A percentile compares a stretch with the other conserved stretches of the same genome.
phyloP scores from a whole-genome alignment of 305 asterid genomes.

The Fraxinus xanthoxyloides region DNA sequence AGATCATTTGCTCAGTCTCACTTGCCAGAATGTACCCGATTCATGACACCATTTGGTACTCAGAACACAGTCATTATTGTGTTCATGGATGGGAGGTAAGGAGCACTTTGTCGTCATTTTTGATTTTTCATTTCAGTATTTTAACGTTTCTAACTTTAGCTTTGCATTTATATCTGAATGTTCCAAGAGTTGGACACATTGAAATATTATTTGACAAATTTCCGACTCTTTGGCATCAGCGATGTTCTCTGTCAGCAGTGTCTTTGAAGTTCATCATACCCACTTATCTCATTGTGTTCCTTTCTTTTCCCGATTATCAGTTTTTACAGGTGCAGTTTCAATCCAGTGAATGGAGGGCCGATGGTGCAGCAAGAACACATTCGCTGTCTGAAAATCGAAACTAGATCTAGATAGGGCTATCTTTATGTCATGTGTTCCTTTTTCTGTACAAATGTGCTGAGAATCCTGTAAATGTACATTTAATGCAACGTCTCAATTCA shows the following conservation, averaged over 20 bases:
- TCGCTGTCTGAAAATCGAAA: conserved; percentile 66
- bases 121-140: too few species aligned
- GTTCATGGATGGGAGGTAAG: not conserved
- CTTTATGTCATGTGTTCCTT: not conserved
- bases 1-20: conserved; percentile 94
- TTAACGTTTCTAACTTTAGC: too few species aligned
- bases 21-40: conserved; percentile 69
- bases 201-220: too few species aligned
- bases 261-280: conserved; percentile 10
- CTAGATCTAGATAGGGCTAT: conserved; percentile 34
- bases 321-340: conserved; percentile 84
- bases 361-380: conserved; percentile 80
- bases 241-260: not conserved
- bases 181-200: too few species aligned
- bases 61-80: conserved; percentile 57
- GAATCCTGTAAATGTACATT: not conserved
- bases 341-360: conserved; percentile 75
- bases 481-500: not conserved
- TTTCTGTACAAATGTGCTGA: conserved; percentile 3
- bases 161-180: too few species aligned
- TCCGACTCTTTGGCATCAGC: not conserved
- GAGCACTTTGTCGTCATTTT: too few species aligned
- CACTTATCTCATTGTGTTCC: conserved; percentile 14
- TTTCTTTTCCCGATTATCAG: conserved; percentile 33
- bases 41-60: conserved; percentile 74